phyloP scores from a whole-genome alignment of 306 rosid species.

The Malus fusca region DNA sequence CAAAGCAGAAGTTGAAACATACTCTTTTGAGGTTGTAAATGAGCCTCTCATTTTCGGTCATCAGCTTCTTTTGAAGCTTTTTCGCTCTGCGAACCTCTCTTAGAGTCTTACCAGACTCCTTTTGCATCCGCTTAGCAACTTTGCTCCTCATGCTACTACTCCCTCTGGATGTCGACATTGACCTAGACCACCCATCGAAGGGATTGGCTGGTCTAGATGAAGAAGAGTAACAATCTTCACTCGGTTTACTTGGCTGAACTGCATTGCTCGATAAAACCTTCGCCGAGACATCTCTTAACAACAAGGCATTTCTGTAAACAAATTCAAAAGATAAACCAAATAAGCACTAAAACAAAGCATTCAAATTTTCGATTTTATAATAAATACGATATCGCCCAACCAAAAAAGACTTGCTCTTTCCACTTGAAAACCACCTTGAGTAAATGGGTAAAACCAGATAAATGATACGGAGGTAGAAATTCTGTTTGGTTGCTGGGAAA shows the following conservation, averaged over 20 bases:
- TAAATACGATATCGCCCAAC: neutral
- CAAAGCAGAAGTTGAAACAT: slow-evolving; percentile 12
- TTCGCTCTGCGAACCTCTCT: slow-evolving; percentile 85
- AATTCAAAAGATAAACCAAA: neutral
- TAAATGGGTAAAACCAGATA: neutral
- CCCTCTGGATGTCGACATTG: slow-evolving; percentile 53
- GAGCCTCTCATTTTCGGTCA: slow-evolving; percentile 90
- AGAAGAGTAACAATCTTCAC: slow-evolving; percentile 25
- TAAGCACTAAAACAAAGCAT: neutral
- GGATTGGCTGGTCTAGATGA: slow-evolving; percentile 28
- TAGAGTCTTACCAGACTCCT: slow-evolving; percentile 81
- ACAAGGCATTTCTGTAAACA: slow-evolving; percentile 40
- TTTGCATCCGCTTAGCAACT: slow-evolving; percentile 85
- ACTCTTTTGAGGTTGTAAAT: slow-evolving; percentile 93
- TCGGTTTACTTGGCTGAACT: slow-evolving; percentile 16
- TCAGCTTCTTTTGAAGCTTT: slow-evolving; percentile 76
- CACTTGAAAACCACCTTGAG: neutral
- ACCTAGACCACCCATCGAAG: slow-evolving; percentile 42
- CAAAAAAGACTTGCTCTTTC: neutral
- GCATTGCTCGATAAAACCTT: slow-evolving; percentile 29
- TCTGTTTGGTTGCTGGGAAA: neutral
- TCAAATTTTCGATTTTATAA: neutral
- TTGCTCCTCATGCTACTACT: slow-evolving; percentile 93
- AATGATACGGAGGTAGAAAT: neutral
- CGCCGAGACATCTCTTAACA: slow-evolving; percentile 25